Percentiles rank a stretch among this genome's conserved stretches.
Evolutionary conservation across 352 stramenopile species (phyloP).

Genomic region (Pythium phragmiticola): DNA sequence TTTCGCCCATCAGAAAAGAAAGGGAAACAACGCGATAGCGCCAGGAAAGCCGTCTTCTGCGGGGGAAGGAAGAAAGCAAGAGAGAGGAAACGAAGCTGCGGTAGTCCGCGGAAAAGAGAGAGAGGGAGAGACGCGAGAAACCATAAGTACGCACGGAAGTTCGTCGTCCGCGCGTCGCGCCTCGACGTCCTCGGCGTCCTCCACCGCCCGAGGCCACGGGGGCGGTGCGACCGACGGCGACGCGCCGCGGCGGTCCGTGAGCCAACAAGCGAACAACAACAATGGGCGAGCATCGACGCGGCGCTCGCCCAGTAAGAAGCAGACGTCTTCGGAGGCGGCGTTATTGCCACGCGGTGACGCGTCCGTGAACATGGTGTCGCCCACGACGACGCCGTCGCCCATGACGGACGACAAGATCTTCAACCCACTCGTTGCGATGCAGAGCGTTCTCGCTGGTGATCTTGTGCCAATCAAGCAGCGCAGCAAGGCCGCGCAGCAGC

Average conservation of each 20-base stretch:
- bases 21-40: not conserved
- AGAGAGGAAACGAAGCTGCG: not conserved
- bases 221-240: not conserved
- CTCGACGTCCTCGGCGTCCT: conserved; percentile 14
- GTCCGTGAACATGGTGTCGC: not conserved
- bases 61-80: conserved; percentile 1
- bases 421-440: conserved; percentile 29
- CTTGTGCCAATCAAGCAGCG: conserved; percentile 35
- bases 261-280: not conserved
- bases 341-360: not conserved
- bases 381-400: not conserved
- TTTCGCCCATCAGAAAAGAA: not conserved
- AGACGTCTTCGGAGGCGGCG: conserved; percentile 1
- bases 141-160: conserved; percentile 13
- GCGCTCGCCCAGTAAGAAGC: conserved; percentile 19
- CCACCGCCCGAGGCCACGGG: not conserved
- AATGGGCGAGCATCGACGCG: conserved; percentile 11
- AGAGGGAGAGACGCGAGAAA: not conserved
- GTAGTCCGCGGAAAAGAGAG: not conserved
- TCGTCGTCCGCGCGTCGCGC: conserved; percentile 8
- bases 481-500: conserved; percentile 33
- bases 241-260: not conserved
- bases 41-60: not conserved
- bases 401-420: conserved; percentile 11
- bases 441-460: conserved; percentile 27